phyloP scores from a whole-genome alignment of 768 basidiomycete species.

The Boletellus ananiceps region DNA sequence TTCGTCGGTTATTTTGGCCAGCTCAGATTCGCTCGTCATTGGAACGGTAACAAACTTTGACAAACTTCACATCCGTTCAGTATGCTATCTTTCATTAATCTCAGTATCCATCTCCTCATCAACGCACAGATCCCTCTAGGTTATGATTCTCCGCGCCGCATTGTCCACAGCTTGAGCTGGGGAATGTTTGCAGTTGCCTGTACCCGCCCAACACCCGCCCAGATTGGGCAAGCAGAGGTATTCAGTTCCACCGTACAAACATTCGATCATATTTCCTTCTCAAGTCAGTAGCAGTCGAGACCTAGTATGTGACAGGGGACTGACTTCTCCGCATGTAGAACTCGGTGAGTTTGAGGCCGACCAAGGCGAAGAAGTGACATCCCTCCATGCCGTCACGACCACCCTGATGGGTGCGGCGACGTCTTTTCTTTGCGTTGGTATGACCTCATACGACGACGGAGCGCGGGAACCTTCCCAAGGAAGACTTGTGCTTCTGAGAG shows the following conservation, averaged over 20 bases:
- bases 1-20: constrained; percentile 56
- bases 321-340: constrained; percentile 13
- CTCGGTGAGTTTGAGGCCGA: constrained; percentile 29
- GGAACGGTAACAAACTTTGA: constrained; percentile 65
- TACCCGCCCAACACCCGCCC: constrained; percentile 46
- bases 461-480: constrained; percentile 55
- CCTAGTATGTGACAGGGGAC: background rate
- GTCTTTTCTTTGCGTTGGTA: constrained; percentile 49
- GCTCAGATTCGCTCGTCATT: constrained; percentile 51
- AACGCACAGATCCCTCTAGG: constrained; percentile 61
- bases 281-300: constrained; percentile 41
- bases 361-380: constrained; percentile 60
- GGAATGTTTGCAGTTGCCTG: constrained; percentile 67
- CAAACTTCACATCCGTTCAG: constrained; percentile 78
- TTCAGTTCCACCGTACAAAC: constrained; percentile 58
- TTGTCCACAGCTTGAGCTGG: constrained; percentile 53
- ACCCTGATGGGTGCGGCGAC: constrained; percentile 28
- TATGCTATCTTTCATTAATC: constrained; percentile 29
- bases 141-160: constrained; percentile 61
- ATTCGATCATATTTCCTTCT: constrained; percentile 60
- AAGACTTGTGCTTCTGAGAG: constrained; percentile 53
- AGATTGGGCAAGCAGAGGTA: constrained; percentile 47
- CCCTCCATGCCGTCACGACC: constrained; percentile 37
- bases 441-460: constrained; percentile 36
- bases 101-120: background rate